Evolutionary conservation across 495 filamentous ascomycete genomes (phyloP), one percentile per base, ranked within the genome.

Genomic region (Trypethelium eluteriae): DNA sequence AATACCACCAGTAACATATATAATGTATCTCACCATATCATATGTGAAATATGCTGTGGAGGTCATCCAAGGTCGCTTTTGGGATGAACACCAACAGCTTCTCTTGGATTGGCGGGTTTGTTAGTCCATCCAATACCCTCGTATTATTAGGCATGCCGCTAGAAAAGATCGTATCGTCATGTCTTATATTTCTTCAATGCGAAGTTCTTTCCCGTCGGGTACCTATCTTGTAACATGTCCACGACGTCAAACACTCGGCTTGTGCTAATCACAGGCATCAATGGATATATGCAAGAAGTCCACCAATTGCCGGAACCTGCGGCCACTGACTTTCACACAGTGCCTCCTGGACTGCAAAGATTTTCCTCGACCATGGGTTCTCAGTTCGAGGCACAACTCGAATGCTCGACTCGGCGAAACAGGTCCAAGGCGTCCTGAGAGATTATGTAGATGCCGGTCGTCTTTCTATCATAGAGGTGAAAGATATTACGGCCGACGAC

Each of bases 281-380:
- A 53, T 53, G 49, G 49, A 5, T 53, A 53, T 18, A 53, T 25
- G 49, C 18, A 53, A 18, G 12, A 14, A 16, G 9, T n/a, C 5
- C 18, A 53, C 11, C n/a, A 16, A 5, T 46, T 18, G 16, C 5
- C 11, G 49, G 49, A 5, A 7, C 14, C 14, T 44, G 41, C 41
- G 14, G 41, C 6, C 41, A 7, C 41, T 44, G 41, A 44, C 41
- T 7, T 44, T 11, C 18, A n/a, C n/a, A 53, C 18, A 53, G n/a
- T 53, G 49, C 49, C 49, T 53, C n/a, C 18, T 53, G 49, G 49
- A 25, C n/a, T 5, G 49, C n/a, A 53, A 53, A 53, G n/a, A 5
- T 14, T 16, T 53, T 25, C 5, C n/a, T 25, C 18, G 49, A 25
- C n/a, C 5, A 5, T 14, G n/a, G 49, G 1, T 53, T 14, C 18